Evolutionary conservation across 768 basidiomycete genomes (phyloP).

Genomic region (Postia placenta): DNA sequence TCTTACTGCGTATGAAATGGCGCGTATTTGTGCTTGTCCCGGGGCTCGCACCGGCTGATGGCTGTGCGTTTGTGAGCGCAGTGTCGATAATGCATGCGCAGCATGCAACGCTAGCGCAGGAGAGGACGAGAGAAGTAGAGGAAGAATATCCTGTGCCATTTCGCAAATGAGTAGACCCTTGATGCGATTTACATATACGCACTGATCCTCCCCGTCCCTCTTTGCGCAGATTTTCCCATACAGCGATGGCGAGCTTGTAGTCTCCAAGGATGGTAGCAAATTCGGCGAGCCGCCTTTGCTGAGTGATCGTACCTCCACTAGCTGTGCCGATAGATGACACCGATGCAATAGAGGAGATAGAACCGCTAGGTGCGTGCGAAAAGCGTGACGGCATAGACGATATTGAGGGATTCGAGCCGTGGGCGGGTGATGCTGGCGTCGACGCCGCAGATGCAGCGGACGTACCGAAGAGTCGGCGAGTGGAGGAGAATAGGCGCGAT

Average conservation of each 20-base stretch:
- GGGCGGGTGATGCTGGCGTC: constrained; percentile 29
- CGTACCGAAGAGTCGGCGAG: constrained; percentile 76
- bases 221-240: constrained; percentile 86
- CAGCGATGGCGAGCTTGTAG: constrained; percentile 69
- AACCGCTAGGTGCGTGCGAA: constrained; percentile 25
- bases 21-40: constrained; percentile 61
- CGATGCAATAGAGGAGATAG: constrained; percentile 25
- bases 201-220: constrained; percentile 87
- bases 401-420: constrained; percentile 33
- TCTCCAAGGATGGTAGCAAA: constrained; percentile 93
- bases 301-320: constrained; percentile 42
- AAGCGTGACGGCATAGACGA: constrained; percentile 23
- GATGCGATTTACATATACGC: constrained; percentile 23
- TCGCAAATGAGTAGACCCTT: neutral
- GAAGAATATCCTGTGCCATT: constrained; percentile 67
- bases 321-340: constrained; percentile 16
- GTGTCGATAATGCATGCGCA: constrained; percentile 47
- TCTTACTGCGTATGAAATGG: constrained; percentile 61
- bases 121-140: constrained; percentile 64
- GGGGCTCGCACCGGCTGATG: constrained; percentile 35
- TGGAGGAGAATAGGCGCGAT: constrained; percentile 81
- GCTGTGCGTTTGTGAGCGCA: constrained; percentile 32
- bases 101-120: constrained; percentile 55
- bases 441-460: constrained; percentile 30
- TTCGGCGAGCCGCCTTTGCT: constrained; percentile 87